Base-by-base conservation (phyloP, 176 grass and related monocot species). In the Zoysia japonica region DNA sequence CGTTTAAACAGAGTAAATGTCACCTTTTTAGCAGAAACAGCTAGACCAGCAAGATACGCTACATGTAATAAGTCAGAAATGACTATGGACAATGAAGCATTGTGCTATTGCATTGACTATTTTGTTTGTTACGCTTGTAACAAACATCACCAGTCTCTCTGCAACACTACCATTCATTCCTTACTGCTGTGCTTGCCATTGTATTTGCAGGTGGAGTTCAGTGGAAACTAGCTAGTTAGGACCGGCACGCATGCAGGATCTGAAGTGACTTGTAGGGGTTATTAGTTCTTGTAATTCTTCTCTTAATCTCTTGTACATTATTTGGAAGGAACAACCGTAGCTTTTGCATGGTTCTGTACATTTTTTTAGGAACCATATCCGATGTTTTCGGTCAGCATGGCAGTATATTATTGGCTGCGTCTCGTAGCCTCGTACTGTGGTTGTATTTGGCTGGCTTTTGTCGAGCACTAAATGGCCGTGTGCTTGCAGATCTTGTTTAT, bases 201-300 rank as follows among this genome's bases (percentile, higher is more conserved):
- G 36, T 67, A 53, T 67, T 55, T 71, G 52, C 90, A 96, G 93
- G 41, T 88, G 67, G 90, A 92, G 82, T 96, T 90, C 84, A 51
- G 85, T 82, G 48, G 78, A 70, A 54, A 79, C 19, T 70, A 76
- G 75, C 19, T 70, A 76, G 75, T 41, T 84, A 53, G 54, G 56
- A 37, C 61, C 46, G 15, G 43, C 55, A 59, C 44, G 45, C 2
- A 71, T 35, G 62, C 28, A 65, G 65, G 71, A 71, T 67, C 12
- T 76, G 81, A 84, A 84, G 65, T 57, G 64, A 19, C 15, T 57
- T 75, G 3, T 71, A 81, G 65, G 65, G 56, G 10, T 6, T 68
- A 42, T 35, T 68, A 65, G 84, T 44, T 74, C 76, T 63, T 80
- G 55, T 71, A 65, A 65, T 76, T 84, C 54, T 54, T 71, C 13